Evolutionary conservation across 2,329 filamentous ascomycete genomes (phyloP), one percentile per base, ranked within the genome.

Genomic region (Aspergillus proliferans): DNA sequence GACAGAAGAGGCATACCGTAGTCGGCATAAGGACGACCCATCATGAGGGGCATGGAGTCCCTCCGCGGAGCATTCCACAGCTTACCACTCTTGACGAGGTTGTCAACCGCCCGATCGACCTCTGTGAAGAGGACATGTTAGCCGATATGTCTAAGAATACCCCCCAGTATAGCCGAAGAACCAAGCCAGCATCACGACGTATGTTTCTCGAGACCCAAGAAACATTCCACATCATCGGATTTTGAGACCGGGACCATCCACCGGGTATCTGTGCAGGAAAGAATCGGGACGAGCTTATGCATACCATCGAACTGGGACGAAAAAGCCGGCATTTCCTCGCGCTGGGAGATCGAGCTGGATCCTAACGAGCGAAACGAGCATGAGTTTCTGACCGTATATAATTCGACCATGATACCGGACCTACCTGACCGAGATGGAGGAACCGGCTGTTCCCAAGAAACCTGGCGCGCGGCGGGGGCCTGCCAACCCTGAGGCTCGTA

Each of bases 41-140:
- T 78, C 72, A 82, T 76, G 69, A 82, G 74, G 58, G 82, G 80
- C 80, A 85, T 79, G 51, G 83, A 95, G 74, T 95, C 88, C 79
- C 91, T 87, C 71, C 93, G 88, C 47, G 69, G 66, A 51, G 68
- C 81, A 64, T 77, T 77, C 72, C 92, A 93, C 74, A 91, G 85
- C 78, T 97, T 97, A 64, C 91, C 91, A 70, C 91, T 95, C 80
- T 97, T 97, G 65, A 92, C 81, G 52, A 98, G 81, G 71, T 97
- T 97, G 66, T 97, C 93, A 64, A 92, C 84, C 59, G 92, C 92
- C 68, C 92, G 86, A 58, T 97, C 93, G 62, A 98, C 90, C 82
- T 98, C 93, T 95, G 58, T 36, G 42, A 48, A 39, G 58, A 70
- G 53, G 71, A 61, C 56, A 55, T 30, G 26, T 30, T 30, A 30